These are phyloP conservation scores for Hyphopichia homilentoma DNA, from an alignment of 805 yeast genomes.

Conservation along the genomic window DNA sequence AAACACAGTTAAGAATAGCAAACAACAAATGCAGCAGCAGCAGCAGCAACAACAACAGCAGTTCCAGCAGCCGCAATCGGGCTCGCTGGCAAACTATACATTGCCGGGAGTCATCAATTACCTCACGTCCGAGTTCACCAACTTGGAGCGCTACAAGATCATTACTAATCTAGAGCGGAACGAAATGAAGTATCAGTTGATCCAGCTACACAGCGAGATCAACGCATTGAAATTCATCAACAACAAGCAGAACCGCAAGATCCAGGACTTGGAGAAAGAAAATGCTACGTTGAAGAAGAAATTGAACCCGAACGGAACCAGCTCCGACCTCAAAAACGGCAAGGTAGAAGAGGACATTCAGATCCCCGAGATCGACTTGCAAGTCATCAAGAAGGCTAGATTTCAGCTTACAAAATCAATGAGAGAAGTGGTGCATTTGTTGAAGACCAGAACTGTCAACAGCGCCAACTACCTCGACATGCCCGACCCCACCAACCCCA, in stretches of 20 bases:
- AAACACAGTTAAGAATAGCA: too few species aligned
- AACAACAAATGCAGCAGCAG: slow-evolving; percentile 8
- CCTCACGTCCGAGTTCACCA: slow-evolving; percentile 55
- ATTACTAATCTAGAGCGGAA: slow-evolving; percentile 51
- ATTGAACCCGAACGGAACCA: slow-evolving; percentile 2
- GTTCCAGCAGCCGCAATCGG: slow-evolving; percentile 11
- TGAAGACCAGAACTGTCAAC: slow-evolving; percentile 24
- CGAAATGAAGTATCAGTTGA: slow-evolving; percentile 48
- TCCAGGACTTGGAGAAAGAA: slow-evolving; percentile 35
- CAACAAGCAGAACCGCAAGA: slow-evolving; percentile 36
- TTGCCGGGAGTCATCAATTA: slow-evolving; percentile 60
- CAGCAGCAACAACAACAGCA: slow-evolving; percentile 4
- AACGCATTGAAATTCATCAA: slow-evolving; percentile 41
- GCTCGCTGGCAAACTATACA: slow-evolving; percentile 42
- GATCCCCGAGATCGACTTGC: slow-evolving; percentile 33
- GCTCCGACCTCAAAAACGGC: background rate
- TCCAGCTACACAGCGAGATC: slow-evolving; percentile 50
- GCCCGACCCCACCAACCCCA: slow-evolving; percentile 14
- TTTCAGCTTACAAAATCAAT: slow-evolving; percentile 31
- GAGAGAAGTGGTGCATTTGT: slow-evolving; percentile 30
- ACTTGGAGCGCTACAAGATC: slow-evolving; percentile 39
- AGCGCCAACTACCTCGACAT: slow-evolving; percentile 15
- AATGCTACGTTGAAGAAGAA: slow-evolving; percentile 8
- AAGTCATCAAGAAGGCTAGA: slow-evolving; percentile 27
- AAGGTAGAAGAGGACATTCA: slow-evolving; percentile 3